phyloP scores from a whole-genome alignment of 805 yeast genomes.

The Spathaspora hagerdaliae region DNA sequence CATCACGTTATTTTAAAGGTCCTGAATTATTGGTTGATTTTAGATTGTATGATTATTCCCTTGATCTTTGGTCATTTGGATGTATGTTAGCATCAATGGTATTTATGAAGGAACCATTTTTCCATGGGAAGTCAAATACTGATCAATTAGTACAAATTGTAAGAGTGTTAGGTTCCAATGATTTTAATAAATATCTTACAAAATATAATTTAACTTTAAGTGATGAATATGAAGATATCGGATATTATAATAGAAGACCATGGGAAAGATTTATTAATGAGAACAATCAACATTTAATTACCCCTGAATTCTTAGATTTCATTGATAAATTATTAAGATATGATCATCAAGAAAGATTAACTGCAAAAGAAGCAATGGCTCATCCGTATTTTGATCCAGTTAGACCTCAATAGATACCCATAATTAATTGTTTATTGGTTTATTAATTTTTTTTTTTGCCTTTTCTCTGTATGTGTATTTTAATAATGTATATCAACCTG shows the following conservation, averaged over 20 bases:
- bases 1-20: slow-evolving; percentile 89
- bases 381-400: slow-evolving; percentile 46
- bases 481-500: no score
- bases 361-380: slow-evolving; percentile 86
- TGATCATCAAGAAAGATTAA: slow-evolving; percentile 84
- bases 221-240: slow-evolving; percentile 71
- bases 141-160: slow-evolving; percentile 91
- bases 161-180: slow-evolving; percentile 82
- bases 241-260: slow-evolving; percentile 71
- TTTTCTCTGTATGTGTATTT: no score
- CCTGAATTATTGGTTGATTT: slow-evolving; percentile 87
- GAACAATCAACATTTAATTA: slow-evolving; percentile 63
- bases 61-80: slow-evolving; percentile 93
- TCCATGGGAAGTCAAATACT: slow-evolving; percentile 85
- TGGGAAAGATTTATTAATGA: slow-evolving; percentile 77
- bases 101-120: slow-evolving; percentile 87
- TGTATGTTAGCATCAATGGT: slow-evolving; percentile 89
- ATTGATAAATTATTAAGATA: slow-evolving; percentile 75
- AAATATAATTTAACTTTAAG: slow-evolving; percentile 72
- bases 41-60: slow-evolving; percentile 84
- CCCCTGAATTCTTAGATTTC: slow-evolving; percentile 69
- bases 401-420: slow-evolving; percentile 4
- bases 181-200: slow-evolving; percentile 59
- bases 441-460: not conserved
- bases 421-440: not conserved